Conservation (phyloP, 2,329 filamentous ascomycete species). For the Byssothecium circinans region DNA sequence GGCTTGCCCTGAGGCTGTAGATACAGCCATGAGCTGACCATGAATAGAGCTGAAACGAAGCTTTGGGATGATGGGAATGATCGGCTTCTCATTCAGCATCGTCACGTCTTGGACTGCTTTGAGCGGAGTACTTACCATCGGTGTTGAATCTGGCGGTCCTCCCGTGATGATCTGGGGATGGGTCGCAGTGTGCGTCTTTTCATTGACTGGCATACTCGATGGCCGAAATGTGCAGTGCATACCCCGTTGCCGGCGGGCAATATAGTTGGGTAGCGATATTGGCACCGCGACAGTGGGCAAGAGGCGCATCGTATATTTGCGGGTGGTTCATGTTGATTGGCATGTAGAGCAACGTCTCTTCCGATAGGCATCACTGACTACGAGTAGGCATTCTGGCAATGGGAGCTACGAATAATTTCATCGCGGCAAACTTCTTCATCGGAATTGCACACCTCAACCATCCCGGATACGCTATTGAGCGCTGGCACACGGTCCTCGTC, state of each 20-base stretch:
- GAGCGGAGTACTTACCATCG: slow-evolving; percentile 59
- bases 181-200: slow-evolving; percentile 55
- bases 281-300: slow-evolving; percentile 48
- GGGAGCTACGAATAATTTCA: slow-evolving; percentile 58
- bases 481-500: slow-evolving; percentile 60
- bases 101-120: slow-evolving; percentile 62
- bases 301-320: slow-evolving; percentile 43
- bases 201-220: slow-evolving; percentile 60
- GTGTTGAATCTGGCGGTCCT: slow-evolving; percentile 58
- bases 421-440: slow-evolving; percentile 59
- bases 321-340: slow-evolving; percentile 45
- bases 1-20: too few relatives aligned
- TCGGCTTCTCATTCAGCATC: slow-evolving; percentile 62
- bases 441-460: slow-evolving; percentile 58
- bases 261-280: slow-evolving; percentile 62
- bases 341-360: neutral
- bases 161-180: slow-evolving; percentile 63
- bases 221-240: slow-evolving; percentile 61
- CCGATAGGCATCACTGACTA: neutral
- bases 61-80: slow-evolving; percentile 60
- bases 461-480: slow-evolving; percentile 54
- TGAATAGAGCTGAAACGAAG: slow-evolving; percentile 57
- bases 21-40: slow-evolving; percentile 4
- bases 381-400: slow-evolving; percentile 52
- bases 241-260: slow-evolving; percentile 59